Evolutionary conservation across 495 filamentous ascomycete genomes (phyloP).

Genomic region (Penicillium bialowiezense): DNA sequence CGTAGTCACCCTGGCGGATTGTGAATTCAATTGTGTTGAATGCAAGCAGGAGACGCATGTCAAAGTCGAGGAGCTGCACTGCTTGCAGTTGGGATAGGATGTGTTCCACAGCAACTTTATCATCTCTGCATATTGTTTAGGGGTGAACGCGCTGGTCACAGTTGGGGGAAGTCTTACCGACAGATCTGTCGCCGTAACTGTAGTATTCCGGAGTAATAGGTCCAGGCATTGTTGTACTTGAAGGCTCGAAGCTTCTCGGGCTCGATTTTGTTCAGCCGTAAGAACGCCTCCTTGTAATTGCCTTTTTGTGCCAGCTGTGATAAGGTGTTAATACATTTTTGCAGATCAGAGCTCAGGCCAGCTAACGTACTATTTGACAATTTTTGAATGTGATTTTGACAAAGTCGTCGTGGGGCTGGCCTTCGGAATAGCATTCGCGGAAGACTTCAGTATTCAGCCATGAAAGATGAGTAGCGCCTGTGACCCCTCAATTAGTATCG

Average conservation of each 20-base stretch:
- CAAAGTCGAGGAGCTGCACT: constrained; percentile 57
- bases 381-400: constrained; percentile 63
- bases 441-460: constrained; percentile 71
- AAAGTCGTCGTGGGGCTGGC: constrained; percentile 71
- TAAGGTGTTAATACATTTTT: constrained; percentile 19
- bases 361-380: constrained; percentile 50
- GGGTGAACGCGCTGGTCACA: neutral
- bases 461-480: constrained; percentile 61
- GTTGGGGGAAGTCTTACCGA: constrained; percentile 34
- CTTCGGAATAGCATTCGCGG: constrained; percentile 64
- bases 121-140: constrained; percentile 47
- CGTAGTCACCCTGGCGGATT: constrained; percentile 59
- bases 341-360: neutral
- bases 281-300: constrained; percentile 67
- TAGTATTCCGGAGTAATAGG: constrained; percentile 67
- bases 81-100: constrained; percentile 61
- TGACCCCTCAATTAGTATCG: constrained; percentile 16
- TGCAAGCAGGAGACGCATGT: constrained; percentile 67
- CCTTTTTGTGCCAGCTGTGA: constrained; percentile 59
- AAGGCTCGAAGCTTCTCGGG: constrained; percentile 66
- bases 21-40: constrained; percentile 70
- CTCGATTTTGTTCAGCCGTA: constrained; percentile 63
- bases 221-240: constrained; percentile 78
- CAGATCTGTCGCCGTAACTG: constrained; percentile 69
- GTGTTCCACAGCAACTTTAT: constrained; percentile 64